Base-by-base conservation (phyloP, 1,284 basidiomycete genomes). In the Albatrellus sp. region DNA sequence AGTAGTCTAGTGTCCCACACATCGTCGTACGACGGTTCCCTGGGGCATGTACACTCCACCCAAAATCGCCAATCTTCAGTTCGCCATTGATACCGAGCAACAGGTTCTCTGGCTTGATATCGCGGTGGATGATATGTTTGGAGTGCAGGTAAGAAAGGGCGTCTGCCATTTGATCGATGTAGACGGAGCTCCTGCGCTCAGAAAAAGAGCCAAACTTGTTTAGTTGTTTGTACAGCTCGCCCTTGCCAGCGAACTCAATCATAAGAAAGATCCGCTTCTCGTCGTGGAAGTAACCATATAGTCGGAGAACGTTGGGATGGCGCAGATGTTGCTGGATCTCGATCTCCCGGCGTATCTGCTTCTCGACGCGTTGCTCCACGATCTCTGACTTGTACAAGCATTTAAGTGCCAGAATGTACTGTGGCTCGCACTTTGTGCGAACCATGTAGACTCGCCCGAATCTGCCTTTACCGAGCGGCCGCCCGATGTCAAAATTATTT, bases 361-460 rank as follows among this genome's bases (percentile, higher is more conserved):
- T 91, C 68, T 96, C 90, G 42, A 91, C 87, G 54, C 80, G 78
- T 48, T 80, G 80, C 55, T 86, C 74, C 46, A 97, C 77, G 55
- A 98, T 84, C 65, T 98, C 94, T 44, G 87, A 85, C 68, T 99
- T 99, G 74, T 97, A 96, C 48, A 98, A 72, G 54, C 90, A 93
- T 66, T 98, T 98, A 63, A 98, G 80, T 8, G 94, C 96, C 54
- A 98, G 79, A 57, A 98, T 96, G 69, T 92, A 98, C 50, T 80
- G 78, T 0, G 90, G 89, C 50, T 83, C 76, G 46, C 69, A 63
- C 58, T 91, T 92, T 3, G 96, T 98, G 42, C 94, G 81, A 35
- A 96, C 92, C 80, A 98, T 92, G 71, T 98, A 98, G 20, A 99
- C 96, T 0, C 92, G 87, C 0, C 96, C 96, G 55, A 98, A 99